Conservation (phyloP, 129 eudicot genomes). For the Tagetes erecta region DNA sequence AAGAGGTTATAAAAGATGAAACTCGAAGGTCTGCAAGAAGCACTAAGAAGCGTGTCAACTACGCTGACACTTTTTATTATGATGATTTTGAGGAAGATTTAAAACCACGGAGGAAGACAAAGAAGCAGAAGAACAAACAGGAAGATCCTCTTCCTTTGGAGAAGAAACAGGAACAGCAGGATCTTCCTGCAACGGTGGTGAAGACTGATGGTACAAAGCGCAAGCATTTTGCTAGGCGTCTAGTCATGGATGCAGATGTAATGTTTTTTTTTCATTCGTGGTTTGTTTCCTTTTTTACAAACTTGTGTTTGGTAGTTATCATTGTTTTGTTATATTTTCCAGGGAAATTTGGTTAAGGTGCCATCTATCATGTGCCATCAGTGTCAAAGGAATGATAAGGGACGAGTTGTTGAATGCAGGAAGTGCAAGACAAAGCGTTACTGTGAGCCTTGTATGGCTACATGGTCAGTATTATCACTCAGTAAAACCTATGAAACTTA, state of each 20-base stretch:
- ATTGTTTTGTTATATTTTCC: slow-evolving; percentile 11
- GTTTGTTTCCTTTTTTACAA: neutral
- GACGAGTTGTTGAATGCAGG: slow-evolving; percentile 60
- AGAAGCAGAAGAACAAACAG: neutral
- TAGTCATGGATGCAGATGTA: slow-evolving; percentile 30
- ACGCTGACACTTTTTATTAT: neutral
- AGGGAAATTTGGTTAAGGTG: slow-evolving; percentile 34
- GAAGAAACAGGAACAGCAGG: too few relatives aligned
- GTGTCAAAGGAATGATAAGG: slow-evolving; percentile 90
- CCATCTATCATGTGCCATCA: slow-evolving; percentile 68
- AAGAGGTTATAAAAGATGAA: neutral
- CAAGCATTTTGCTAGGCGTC: neutral
- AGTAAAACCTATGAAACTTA: neutral
- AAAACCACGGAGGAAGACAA: neutral
- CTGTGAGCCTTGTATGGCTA: slow-evolving; percentile 61
- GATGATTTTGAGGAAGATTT: neutral
- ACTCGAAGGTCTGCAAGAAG: neutral
- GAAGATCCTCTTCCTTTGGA: neutral
- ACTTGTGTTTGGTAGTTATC: neutral
- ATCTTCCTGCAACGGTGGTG: too few relatives aligned
- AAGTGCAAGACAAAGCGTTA: slow-evolving; percentile 57
- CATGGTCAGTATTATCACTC: slow-evolving; percentile 39
- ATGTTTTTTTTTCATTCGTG: neutral
- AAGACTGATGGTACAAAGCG: neutral
- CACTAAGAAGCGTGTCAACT: neutral